Base-by-base conservation (phyloP, 768 basidiomycete genomes). In the Phanerodontia chrysosporium region DNA sequence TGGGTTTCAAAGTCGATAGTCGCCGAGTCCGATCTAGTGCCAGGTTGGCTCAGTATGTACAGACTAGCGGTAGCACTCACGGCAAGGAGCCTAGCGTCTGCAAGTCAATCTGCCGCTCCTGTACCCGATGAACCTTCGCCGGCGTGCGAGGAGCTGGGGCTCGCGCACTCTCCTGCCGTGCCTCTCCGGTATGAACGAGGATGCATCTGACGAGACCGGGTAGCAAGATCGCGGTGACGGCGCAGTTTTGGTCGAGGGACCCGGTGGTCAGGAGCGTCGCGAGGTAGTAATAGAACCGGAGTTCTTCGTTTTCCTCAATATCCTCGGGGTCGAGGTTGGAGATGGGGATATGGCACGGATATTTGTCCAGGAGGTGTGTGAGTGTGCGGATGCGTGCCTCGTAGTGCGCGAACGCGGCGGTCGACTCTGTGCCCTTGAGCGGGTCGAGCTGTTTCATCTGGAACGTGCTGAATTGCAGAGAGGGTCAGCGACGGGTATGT, bases 361-460 rank as follows among this genome's bases (percentile, higher is more conserved):
- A 21, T 28, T 42, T 29, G 44, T 59, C 52, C 28, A 59, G 51
- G 12, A 59, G 44, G 21, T 29, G 36, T 4, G 51, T 59, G 22
- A 59, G 44, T 5, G 51, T 32, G 1, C 52, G 58, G 29, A 59
- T 59, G 22, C 58, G 58, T 4, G 45, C 42, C 22, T 59, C 58
- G 24, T 65, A 49, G 24, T 69, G 55, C 65, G 65, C 30, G 64
- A 67, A 52, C 45, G 60, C 39, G 7, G 60, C 32, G 16, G 9
- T n/a, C 30, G 27, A 36, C n/a, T 9, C 49, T 8, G 22, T 27
- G 30, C 36, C 29, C 32, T 22, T 22, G 12, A 55, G 46, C 10
- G 53, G 29, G 51, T 54, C n/a, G 18, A 9, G 39, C 16, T 4
- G 8, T 4, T 42, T 7, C 39, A 42, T 42, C 18, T 18, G 39